Conservation (phyloP, 345 rosid genomes). For the Salix caprea region DNA sequence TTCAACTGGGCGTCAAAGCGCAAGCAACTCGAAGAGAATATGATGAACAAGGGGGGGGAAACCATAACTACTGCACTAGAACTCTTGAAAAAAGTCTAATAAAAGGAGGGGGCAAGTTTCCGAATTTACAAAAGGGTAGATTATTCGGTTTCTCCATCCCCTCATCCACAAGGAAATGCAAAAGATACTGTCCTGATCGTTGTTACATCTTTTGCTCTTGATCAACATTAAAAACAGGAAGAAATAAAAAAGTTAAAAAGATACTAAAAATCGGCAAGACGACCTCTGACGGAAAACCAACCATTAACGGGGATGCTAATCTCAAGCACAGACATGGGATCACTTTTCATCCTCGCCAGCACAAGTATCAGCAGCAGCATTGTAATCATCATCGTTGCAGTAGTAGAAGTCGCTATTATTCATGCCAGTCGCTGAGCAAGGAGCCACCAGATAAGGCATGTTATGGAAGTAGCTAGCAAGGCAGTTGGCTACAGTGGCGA, state of each 20-base stretch:
- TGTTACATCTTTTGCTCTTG: conserved; percentile 13
- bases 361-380: conserved; percentile 30
- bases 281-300: conserved; percentile 22
- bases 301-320: neutral
- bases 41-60: neutral
- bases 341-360: conserved; percentile 61
- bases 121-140: conserved; percentile 31
- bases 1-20: too few species aligned
- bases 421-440: conserved; percentile 65
- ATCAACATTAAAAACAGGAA: neutral
- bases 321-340: conserved; percentile 66
- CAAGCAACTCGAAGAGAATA: neutral
- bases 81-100: conserved; percentile 9
- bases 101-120: conserved; percentile 28
- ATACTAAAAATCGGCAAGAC: conserved; percentile 4
- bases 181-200: conserved; percentile 21
- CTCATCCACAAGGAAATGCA: conserved; percentile 22
- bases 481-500: conserved; percentile 42
- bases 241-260: conserved; percentile 1
- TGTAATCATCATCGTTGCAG: conserved; percentile 45
- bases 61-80: conserved; percentile 1
- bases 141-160: conserved; percentile 31
- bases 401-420: conserved; percentile 57
- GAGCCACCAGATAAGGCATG: conserved; percentile 80
- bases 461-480: conserved; percentile 68